phyloP scores from a whole-genome alignment of 2,329 filamentous ascomycete genomes.

The Phialemoniopsis sp. region DNA sequence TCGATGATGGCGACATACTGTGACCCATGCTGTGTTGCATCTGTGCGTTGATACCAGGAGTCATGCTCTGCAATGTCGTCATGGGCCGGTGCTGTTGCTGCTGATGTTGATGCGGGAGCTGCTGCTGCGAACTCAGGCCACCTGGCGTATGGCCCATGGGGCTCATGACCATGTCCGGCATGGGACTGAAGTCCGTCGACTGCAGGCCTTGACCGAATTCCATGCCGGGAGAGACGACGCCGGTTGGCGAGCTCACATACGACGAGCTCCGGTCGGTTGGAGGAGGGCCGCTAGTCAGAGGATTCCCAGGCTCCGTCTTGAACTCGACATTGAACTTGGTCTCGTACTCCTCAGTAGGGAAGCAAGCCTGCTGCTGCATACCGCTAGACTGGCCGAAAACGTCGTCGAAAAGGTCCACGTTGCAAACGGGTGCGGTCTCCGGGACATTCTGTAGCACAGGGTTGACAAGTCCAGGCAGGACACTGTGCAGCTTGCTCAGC shows the following conservation, averaged over 20 bases:
- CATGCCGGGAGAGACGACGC: constrained; percentile 46
- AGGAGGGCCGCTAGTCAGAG: constrained; percentile 22
- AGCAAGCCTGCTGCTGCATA: constrained; percentile 49
- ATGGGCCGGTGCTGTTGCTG: constrained; percentile 24
- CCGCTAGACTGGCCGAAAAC: constrained; percentile 52
- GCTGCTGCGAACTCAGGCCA: constrained; percentile 9
- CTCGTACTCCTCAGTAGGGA: constrained; percentile 42
- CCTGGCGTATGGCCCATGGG: constrained; percentile 30
- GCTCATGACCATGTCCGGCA: constrained; percentile 51
- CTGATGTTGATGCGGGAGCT: constrained; percentile 6
- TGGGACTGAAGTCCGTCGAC: constrained; percentile 36
- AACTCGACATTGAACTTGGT: constrained; percentile 39
- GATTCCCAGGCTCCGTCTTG: constrained; percentile 26
- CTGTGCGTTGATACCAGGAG: constrained; percentile 22
- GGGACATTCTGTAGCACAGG: constrained; percentile 57
- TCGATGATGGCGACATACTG: constrained; percentile 24
- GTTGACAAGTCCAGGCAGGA: constrained; percentile 58
- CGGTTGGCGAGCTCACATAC: constrained; percentile 45
- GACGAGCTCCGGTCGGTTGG: constrained; percentile 41
- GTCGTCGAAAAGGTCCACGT: constrained; percentile 62
- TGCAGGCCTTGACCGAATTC: constrained; percentile 41
- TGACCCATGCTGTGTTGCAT: constrained; percentile 25
- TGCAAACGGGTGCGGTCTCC: constrained; percentile 37
- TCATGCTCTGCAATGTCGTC: constrained; percentile 23
- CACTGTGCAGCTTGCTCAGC: constrained; percentile 69